phyloP scores from a whole-genome alignment of 1,139 yeast genomes.

The Blastobotrys capitulatus region DNA sequence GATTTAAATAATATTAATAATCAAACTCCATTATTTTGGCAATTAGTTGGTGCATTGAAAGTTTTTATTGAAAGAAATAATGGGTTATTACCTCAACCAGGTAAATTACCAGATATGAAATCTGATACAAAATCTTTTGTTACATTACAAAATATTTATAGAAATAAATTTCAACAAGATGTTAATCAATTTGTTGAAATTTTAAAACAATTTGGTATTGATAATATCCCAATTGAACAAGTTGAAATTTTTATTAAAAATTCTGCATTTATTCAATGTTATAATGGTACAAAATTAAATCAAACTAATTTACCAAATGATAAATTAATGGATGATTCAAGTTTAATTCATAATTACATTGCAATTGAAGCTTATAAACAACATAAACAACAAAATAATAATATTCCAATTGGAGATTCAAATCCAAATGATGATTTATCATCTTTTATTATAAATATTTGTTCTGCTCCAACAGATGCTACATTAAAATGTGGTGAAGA shows the following conservation, averaged over 20 bases:
- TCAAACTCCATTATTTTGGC: slow-evolving; percentile 46
- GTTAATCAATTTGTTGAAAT: neutral
- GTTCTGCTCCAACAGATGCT: neutral
- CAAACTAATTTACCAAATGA: slow-evolving; percentile 10
- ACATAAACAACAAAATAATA: slow-evolving; percentile 20
- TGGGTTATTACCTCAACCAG: slow-evolving; percentile 58
- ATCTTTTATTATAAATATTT: neutral
- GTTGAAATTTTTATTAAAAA: slow-evolving; percentile 58
- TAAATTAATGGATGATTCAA: slow-evolving; percentile 15
- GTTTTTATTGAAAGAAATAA: slow-evolving; percentile 40
- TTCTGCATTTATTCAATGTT: slow-evolving; percentile 37
- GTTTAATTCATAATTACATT: slow-evolving; percentile 22
- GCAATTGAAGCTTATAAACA: slow-evolving; percentile 25
- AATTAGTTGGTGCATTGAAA: slow-evolving; percentile 50
- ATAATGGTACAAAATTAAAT: slow-evolving; percentile 24
- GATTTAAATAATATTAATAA: neutral
- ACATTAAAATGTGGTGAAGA: slow-evolving; percentile 15
- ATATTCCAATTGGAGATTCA: slow-evolving; percentile 4
- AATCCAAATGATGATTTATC: neutral
- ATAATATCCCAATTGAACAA: slow-evolving; percentile 27
- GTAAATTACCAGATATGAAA: slow-evolving; percentile 85
- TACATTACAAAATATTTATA: slow-evolving; percentile 52
- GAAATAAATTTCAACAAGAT: slow-evolving; percentile 52
- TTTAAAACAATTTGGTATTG: neutral
- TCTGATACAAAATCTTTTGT: slow-evolving; percentile 64